These are phyloP conservation scores for Daldinia eschscholtzii DNA, from an alignment of 2,329 filamentous ascomycete species.

Conservation along the genomic window DNA sequence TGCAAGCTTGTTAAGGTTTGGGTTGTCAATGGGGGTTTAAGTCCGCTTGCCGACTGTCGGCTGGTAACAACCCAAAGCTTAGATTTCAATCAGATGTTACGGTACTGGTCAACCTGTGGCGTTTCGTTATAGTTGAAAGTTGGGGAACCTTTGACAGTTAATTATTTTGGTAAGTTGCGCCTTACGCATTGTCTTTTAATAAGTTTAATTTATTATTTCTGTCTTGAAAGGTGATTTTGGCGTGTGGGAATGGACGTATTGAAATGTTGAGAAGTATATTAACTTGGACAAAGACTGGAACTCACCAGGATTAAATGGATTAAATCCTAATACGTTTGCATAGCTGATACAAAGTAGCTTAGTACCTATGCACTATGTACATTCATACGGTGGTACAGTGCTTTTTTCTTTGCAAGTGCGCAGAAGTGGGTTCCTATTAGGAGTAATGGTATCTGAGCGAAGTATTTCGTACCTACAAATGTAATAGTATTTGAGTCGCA, in stretches of 20 bases:
- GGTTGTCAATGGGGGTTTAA: conserved; percentile 28
- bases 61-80: conserved; percentile 20
- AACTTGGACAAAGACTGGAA: not conserved
- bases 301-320: not conserved
- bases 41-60: conserved; percentile 38
- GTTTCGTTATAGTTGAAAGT: conserved; percentile 38
- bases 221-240: not conserved
- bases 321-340: conserved; percentile 2
- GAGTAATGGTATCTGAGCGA: not conserved
- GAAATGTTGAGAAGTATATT: not conserved
- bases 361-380: not conserved
- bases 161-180: conserved; percentile 24
- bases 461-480: not conserved
- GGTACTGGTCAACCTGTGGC: conserved; percentile 35
- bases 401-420: not conserved
- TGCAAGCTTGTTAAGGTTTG: conserved; percentile 18
- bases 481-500: not conserved
- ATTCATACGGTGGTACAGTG: not conserved
- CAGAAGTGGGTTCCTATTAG: not conserved
- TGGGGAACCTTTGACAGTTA: conserved; percentile 44
- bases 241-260: not conserved
- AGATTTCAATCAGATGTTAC: conserved; percentile 23
- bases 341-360: not conserved
- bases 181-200: conserved; percentile 9
- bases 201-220: conserved; percentile 8